Base-by-base conservation (phyloP, 1,284 basidiomycete genomes). In the Ganoderma multipileum region DNA sequence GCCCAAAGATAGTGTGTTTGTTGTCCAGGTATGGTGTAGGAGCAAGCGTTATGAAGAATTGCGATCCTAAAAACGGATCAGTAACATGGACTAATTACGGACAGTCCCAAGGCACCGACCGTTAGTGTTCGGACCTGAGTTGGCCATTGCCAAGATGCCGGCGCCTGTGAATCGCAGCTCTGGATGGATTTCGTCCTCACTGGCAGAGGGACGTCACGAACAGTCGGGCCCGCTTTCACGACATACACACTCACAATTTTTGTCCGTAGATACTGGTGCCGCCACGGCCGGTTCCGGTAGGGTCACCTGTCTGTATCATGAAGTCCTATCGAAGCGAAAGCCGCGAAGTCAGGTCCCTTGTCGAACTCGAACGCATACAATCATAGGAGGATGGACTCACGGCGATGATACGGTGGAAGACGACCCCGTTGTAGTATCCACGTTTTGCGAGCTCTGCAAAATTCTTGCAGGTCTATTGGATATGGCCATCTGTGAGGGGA, bases 131-230 rank as follows among this genome's bases (percentile, higher is more conserved):
- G 96, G 95, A 0, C 96, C 96, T 44, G 94, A 92, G 79, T 98
- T 98, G 2, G 96, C 96, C 96, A 98, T 98, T 9, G 96, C 96
- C 28, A 98, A 87, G 66, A 98, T 96, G 33, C 96, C 96, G 57
- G 96, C 95, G n/a, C 96, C 96, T 2, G 95, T 96, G 82, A 98
- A 98, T 54, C 96, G 86, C 72, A 98, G 82, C 26, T 97, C 95
- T 2, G 94, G 91, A 75, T 92, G 87, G 59, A 97, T 89, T 79
- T 97, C 95, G 79, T 97, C 95, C 77, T 95, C 90, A 68, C 91
- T 93, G 74, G 52, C 44, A 33, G 39, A 11, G 65, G 39, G 20
- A 8, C 30, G 59, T 57, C 41, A 55, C 52, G 39, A 30, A 60
- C 58, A 38, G 28, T 44, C 60, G 33, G 44, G 41, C 26, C 12